A percentile compares a stretch with the other conserved stretches of the same genome.
Conservation (phyloP, 495 filamentous ascomycete genomes). For the Podospora pseudopauciseta region DNA sequence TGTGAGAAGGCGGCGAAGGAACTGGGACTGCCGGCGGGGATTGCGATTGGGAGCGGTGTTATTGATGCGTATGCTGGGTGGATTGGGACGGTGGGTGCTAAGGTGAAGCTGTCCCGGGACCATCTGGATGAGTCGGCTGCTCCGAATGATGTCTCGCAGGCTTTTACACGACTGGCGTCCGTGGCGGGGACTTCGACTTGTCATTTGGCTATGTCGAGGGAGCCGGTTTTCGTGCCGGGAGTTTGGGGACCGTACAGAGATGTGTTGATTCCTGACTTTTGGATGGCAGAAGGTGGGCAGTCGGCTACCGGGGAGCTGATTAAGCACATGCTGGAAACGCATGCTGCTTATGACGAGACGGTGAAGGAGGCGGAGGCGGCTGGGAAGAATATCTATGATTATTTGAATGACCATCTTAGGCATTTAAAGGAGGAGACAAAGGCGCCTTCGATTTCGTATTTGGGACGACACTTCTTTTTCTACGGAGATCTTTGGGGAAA, state of each 20-base stretch:
- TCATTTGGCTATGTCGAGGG: slow-evolving; percentile 89
- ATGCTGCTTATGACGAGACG: slow-evolving; percentile 79
- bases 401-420: slow-evolving; percentile 82
- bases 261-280: slow-evolving; percentile 82
- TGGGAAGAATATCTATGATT: slow-evolving; percentile 87
- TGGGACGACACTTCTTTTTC: slow-evolving; percentile 93
- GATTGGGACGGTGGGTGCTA: slow-evolving; percentile 97
- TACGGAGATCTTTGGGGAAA: slow-evolving; percentile 99
- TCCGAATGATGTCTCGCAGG: slow-evolving; percentile 79
- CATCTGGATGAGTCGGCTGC: slow-evolving; percentile 56
- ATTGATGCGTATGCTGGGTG: slow-evolving; percentile 98
- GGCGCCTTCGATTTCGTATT: slow-evolving; percentile 74
- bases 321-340: slow-evolving; percentile 89
- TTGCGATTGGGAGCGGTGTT: slow-evolving; percentile 90
- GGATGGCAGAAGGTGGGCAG: slow-evolving; percentile 97
- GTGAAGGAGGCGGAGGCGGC: slow-evolving; percentile 68
- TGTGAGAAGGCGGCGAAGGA: slow-evolving; percentile 79
- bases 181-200: slow-evolving; percentile 97
- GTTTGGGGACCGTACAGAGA: slow-evolving; percentile 97
- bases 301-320: slow-evolving; percentile 92
- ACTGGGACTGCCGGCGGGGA: slow-evolving; percentile 80
- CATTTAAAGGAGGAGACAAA: slow-evolving; percentile 62
- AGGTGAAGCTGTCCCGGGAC: slow-evolving; percentile 66
- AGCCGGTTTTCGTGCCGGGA: slow-evolving; percentile 86
- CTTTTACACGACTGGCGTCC: slow-evolving; percentile 90